phyloP scores from a whole-genome alignment of 208 protist species.

The Leishmania braziliensis region DNA sequence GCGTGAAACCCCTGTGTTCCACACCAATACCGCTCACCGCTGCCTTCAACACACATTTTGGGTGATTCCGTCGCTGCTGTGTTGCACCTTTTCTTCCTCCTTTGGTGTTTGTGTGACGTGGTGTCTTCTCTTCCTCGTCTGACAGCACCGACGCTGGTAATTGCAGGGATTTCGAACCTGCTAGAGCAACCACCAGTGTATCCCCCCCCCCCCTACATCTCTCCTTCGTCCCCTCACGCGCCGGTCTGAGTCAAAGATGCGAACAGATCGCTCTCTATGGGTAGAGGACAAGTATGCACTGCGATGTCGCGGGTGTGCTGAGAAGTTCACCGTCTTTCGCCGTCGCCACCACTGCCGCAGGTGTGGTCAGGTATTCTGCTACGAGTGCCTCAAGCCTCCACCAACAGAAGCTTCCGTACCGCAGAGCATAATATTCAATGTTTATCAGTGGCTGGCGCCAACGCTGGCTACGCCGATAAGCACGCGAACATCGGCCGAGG shows the following conservation, averaged over 20 bases:
- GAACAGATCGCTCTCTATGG: constrained; percentile 61
- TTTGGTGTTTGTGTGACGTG: not conserved
- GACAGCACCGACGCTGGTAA: no score
- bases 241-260: not conserved
- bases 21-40: not conserved
- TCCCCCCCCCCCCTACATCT: not conserved
- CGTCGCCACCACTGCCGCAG: constrained; percentile 82
- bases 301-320: constrained; percentile 61
- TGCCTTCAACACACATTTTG: not conserved
- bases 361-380: constrained; percentile 86
- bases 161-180: not conserved
- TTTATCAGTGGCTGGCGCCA: constrained; percentile 28
- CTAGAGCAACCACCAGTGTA: not conserved
- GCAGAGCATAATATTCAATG: constrained; percentile 18
- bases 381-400: constrained; percentile 52
- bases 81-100: constrained; percentile 7
- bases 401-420: not conserved
- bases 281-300: constrained; percentile 77
- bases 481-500: not conserved
- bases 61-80: not conserved
- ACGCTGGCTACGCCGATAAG: constrained; percentile 4
- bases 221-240: not conserved
- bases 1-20: not conserved
- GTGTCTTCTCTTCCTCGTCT: not conserved
- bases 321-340: constrained; percentile 62